Conservation (phyloP, 805 yeast genomes). For the Candida germanica region DNA sequence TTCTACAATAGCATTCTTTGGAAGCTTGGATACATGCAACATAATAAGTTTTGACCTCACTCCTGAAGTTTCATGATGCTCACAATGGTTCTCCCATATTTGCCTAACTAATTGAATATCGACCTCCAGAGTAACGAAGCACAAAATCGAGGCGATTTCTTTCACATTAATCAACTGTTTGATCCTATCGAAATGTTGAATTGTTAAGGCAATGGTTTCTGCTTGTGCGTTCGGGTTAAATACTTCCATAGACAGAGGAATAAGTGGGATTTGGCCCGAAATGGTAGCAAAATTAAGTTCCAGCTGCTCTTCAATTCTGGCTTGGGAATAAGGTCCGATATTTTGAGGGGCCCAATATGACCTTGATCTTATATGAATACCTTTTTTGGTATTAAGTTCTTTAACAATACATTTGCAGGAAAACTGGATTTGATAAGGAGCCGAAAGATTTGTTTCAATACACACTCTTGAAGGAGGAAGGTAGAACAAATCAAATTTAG, state of each 20-base stretch:
- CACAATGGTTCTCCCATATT: conserved; percentile 47
- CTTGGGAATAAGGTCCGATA: conserved; percentile 96
- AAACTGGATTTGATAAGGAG: conserved; percentile 42
- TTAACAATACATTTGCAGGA: conserved; percentile 53
- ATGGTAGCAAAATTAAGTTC: conserved; percentile 51
- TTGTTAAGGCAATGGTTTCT: conserved; percentile 50
- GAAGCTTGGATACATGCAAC: conserved; percentile 56
- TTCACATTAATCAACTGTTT: conserved; percentile 49
- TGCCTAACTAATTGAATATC: conserved; percentile 28
- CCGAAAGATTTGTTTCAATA: conserved; percentile 56
- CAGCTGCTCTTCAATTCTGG: conserved; percentile 45
- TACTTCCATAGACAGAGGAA: conserved; percentile 68
- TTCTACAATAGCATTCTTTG: conserved; percentile 64
- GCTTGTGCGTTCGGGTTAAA: conserved; percentile 24
- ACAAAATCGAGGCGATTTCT: conserved; percentile 47
- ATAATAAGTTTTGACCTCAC: conserved; percentile 39
- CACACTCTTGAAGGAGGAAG: conserved; percentile 89
- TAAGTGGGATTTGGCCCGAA: conserved; percentile 89
- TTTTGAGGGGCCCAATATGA: conserved; percentile 99
- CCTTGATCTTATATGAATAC: conserved; percentile 87
- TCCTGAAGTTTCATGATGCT: conserved; percentile 6
- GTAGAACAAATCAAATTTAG: conserved; percentile 52
- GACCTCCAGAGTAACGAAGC: conserved; percentile 46
- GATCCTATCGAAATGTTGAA: conserved; percentile 68
- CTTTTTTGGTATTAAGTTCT: conserved; percentile 43